Evolutionary conservation across 192 early-diverging fungal genomes (phyloP).

Genomic region (Coemansia sp.): DNA sequence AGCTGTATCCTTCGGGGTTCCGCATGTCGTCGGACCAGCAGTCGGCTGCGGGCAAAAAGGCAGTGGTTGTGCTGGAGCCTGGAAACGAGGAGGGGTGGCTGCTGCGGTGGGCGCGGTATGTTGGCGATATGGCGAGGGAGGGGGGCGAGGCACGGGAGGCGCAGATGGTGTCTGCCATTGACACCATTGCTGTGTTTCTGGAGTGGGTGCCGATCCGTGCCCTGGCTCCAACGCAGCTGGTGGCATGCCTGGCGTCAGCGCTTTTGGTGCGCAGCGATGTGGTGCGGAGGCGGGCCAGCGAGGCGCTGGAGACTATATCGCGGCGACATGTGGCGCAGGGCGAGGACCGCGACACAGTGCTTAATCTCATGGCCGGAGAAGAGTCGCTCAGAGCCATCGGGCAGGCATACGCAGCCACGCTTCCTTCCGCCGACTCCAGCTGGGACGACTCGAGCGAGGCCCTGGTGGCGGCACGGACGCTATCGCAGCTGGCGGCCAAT

Average conservation of each 20-base stretch:
- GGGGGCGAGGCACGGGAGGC: conserved; percentile 8
- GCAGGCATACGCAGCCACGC: conserved; percentile 17
- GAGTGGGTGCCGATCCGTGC: conserved; percentile 45
- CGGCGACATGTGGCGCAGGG: conserved; percentile 13
- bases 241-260: conserved; percentile 13
- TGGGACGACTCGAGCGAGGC: conserved; percentile 33
- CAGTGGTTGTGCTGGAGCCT: conserved; percentile 22
- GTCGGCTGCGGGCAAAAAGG: conserved; percentile 8
- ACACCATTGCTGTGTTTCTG: conserved; percentile 23
- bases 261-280: conserved; percentile 17
- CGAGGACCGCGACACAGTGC: conserved; percentile 35
- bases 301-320: conserved; percentile 29
- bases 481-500: conserved; percentile 12
- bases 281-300: conserved; percentile 16
- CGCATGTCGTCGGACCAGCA: conserved; percentile 22
- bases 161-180: conserved; percentile 1
- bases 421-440: not conserved
- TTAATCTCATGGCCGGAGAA: conserved; percentile 37
- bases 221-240: conserved; percentile 14
- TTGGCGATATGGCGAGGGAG: not conserved
- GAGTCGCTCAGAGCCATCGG: too few species aligned
- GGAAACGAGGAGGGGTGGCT: conserved; percentile 49
- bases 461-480: conserved; percentile 9
- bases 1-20: conserved; percentile 39
- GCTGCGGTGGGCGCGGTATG: conserved; percentile 21